Percentiles rank a stretch among this genome's conserved stretches.
phyloP scores from a whole-genome alignment of 148 eudicot genomes.

The Nepenthes mirabilis region DNA sequence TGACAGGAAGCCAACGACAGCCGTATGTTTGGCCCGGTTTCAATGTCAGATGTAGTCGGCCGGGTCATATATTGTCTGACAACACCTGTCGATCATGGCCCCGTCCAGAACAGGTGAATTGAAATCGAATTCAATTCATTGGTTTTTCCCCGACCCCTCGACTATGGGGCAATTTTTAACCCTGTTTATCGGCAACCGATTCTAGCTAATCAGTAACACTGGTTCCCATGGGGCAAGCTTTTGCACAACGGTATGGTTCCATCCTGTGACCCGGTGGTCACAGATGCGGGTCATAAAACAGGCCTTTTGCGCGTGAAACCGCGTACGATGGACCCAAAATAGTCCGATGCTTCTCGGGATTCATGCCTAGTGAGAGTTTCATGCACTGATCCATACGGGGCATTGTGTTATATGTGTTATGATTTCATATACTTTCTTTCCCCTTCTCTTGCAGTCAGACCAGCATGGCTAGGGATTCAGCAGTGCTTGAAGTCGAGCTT shows the following conservation, averaged over 20 bases:
- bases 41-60: constrained; percentile 63
- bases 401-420: too few relatives aligned
- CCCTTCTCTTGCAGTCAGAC: constrained; percentile 8
- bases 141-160: too few relatives aligned
- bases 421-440: not conserved
- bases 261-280: not conserved
- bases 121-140: too few relatives aligned
- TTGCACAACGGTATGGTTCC: not conserved
- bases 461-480: constrained; percentile 31
- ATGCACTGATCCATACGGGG: too few relatives aligned
- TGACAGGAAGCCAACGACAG: constrained; percentile 89
- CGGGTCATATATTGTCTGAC: constrained; percentile 78
- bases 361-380: too few relatives aligned
- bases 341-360: too few relatives aligned
- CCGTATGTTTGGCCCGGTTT: constrained; percentile 70
- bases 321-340: too few relatives aligned
- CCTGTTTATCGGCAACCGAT: too few relatives aligned
- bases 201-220: not conserved
- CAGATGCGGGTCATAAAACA: too few relatives aligned
- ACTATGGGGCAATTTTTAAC: too few relatives aligned
- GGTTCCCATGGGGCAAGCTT: too few relatives aligned
- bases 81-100: constrained; percentile 86
- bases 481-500: constrained; percentile 74
- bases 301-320: too few relatives aligned
- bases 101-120: constrained; percentile 72